phyloP scores from a whole-genome alignment of 805 yeast genomes.

The Grigorovia jiainica region DNA sequence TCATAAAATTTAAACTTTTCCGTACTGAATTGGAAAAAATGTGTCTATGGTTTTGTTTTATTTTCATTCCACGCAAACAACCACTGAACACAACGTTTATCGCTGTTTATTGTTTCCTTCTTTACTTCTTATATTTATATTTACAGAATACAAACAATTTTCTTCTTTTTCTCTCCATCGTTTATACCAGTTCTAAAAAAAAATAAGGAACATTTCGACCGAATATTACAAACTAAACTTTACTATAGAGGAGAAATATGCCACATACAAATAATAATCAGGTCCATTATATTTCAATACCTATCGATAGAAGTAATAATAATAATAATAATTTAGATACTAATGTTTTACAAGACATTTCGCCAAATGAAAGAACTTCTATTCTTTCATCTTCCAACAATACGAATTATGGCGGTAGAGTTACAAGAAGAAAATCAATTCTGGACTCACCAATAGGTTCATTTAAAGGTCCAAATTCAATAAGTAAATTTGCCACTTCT shows the following conservation, averaged over 20 bases:
- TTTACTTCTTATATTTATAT: too few species aligned
- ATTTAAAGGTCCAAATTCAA: constrained; percentile 55
- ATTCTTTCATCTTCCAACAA: background rate
- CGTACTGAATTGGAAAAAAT: too few species aligned
- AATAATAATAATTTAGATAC: background rate
- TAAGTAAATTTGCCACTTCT: constrained; percentile 73
- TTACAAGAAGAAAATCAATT: constrained; percentile 29
- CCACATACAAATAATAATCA: constrained; percentile 6
- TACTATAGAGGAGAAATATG: background rate
- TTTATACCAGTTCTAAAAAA: too few species aligned
- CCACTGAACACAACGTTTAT: too few species aligned
- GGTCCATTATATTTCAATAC: constrained; percentile 27
- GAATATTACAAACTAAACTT: too few species aligned
- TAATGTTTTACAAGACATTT: constrained; percentile 3
- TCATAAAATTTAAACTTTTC: too few species aligned
- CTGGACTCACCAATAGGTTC: constrained; percentile 45
- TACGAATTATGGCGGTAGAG: background rate
- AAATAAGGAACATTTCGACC: too few species aligned
- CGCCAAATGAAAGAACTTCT: constrained; percentile 1
- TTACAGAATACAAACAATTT: too few species aligned
- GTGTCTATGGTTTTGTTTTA: too few species aligned
- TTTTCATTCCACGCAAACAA: too few species aligned
- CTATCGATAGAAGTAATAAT: constrained; percentile 13
- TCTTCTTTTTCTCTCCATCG: too few species aligned
- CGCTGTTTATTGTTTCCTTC: too few species aligned